These are phyloP conservation scores for Malus asiatica DNA, from an alignment of 306 rosid species.

Conservation along the genomic window DNA sequence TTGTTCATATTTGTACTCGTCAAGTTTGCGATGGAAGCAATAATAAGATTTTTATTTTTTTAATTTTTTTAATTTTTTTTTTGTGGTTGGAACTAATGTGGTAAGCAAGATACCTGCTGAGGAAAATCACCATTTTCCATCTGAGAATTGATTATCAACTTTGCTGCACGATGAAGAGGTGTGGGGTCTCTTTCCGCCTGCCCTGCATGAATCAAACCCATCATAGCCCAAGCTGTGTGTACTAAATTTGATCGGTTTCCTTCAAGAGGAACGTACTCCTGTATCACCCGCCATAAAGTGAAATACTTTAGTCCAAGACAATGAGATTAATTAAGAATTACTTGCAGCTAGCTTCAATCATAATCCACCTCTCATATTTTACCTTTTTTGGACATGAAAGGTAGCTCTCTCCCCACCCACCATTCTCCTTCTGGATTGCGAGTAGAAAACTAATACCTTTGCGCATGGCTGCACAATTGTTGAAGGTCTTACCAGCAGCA, in stretches of 20 bases:
- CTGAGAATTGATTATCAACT: constrained; percentile 49
- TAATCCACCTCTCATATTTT: not conserved
- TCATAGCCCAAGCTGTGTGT: constrained; percentile 67
- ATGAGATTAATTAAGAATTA: not conserved
- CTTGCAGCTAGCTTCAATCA: not conserved
- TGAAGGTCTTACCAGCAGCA: constrained; percentile 52
- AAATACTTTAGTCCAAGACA: not conserved
- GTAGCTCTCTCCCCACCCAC: constrained; percentile 80
- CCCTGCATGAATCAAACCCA: constrained; percentile 53
- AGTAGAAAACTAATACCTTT: constrained; percentile 48
- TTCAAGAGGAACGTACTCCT: constrained; percentile 50
- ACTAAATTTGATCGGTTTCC: constrained; percentile 50
- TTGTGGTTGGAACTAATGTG: not conserved
- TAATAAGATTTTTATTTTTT: no score
- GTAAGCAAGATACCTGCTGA: constrained; percentile 37
- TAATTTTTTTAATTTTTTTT: no score
- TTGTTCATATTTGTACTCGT: not conserved
- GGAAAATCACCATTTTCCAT: constrained; percentile 63
- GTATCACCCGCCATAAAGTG: not conserved
- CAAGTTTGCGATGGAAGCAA: no score
- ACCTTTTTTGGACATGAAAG: constrained; percentile 50
- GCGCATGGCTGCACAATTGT: constrained; percentile 32
- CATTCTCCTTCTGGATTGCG: constrained; percentile 35
- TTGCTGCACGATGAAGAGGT: constrained; percentile 58
- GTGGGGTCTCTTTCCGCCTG: constrained; percentile 44